These are phyloP conservation scores for Solanum bulbocastanum DNA, from an alignment of 257 asterid genomes.

Conservation along the genomic window DNA sequence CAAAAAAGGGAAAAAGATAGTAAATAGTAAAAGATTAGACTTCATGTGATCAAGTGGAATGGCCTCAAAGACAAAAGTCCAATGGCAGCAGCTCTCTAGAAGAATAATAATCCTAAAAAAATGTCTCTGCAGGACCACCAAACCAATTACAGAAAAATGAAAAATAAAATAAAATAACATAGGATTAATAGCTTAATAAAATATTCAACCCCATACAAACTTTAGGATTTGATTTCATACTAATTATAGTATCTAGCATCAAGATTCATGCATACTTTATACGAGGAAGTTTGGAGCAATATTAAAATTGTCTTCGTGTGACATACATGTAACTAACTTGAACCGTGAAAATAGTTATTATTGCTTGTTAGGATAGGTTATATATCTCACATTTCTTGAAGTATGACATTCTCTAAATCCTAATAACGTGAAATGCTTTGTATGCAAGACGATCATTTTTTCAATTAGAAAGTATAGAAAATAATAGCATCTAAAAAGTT, in stretches of 20 bases:
- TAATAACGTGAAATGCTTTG: background rate
- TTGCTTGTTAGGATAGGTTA: rapidly evolving
- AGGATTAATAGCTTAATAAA: background rate
- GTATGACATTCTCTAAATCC: background rate
- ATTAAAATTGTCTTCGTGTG: rapidly evolving
- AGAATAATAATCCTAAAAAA: background rate
- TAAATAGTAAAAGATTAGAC: background rate
- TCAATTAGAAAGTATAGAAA: background rate
- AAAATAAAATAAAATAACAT: background rate
- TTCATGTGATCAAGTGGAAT: conserved; percentile 7
- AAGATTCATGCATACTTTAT: background rate
- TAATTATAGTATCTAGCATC: background rate
- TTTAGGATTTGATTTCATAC: background rate
- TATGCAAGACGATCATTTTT: background rate
- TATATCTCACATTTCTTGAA: rapidly evolving
- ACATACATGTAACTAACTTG: rapidly evolving
- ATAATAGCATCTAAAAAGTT: background rate
- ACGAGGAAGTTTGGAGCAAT: rapidly evolving
- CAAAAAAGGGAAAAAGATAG: background rate
- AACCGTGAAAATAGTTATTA: rapidly evolving
- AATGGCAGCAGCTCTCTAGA: background rate
- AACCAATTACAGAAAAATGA: background rate
- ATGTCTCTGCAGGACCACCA: conserved; percentile 8
- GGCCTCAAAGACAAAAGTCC: conserved; percentile 6
- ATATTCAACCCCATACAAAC: background rate